These are phyloP conservation scores for Trebouxia sp. DNA, from an alignment of 139 green algal species.

Conservation along the genomic window DNA sequence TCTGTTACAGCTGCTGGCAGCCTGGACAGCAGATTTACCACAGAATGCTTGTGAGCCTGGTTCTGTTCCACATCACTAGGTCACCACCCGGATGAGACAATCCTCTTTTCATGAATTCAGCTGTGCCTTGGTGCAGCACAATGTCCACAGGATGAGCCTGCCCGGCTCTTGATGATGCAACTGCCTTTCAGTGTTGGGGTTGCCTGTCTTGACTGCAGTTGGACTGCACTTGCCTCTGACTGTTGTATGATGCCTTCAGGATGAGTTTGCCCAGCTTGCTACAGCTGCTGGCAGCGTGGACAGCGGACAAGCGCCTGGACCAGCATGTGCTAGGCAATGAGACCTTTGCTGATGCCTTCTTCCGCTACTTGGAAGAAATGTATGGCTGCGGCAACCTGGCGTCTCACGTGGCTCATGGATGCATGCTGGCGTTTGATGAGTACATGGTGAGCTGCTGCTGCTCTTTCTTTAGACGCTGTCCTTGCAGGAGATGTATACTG, in stretches of 20 bases:
- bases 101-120: not conserved
- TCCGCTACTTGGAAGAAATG: not conserved
- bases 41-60: too few species aligned
- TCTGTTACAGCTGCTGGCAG: too few species aligned
- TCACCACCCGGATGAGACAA: not conserved
- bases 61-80: not conserved
- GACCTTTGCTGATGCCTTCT: not conserved
- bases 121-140: not conserved
- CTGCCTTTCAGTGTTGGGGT: too few species aligned
- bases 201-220: too few species aligned
- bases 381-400: slow-evolving; percentile 14
- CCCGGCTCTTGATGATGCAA: too few species aligned
- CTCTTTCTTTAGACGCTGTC: not conserved
- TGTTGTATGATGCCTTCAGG: not conserved
- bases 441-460: not conserved
- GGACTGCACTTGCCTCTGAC: too few species aligned
- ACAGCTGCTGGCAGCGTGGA: not conserved
- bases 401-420: slow-evolving; percentile 5
- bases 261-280: not conserved
- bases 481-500: too few species aligned
- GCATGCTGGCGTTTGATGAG: slow-evolving; percentile 10
- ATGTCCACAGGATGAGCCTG: not conserved
- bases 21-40: too few species aligned
- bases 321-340: not conserved
- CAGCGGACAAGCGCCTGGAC: not conserved